Evolutionary conservation across 805 yeast genomes (phyloP), one percentile per base, ranked within the genome.

Genomic region (Brettanomyces nanus): DNA sequence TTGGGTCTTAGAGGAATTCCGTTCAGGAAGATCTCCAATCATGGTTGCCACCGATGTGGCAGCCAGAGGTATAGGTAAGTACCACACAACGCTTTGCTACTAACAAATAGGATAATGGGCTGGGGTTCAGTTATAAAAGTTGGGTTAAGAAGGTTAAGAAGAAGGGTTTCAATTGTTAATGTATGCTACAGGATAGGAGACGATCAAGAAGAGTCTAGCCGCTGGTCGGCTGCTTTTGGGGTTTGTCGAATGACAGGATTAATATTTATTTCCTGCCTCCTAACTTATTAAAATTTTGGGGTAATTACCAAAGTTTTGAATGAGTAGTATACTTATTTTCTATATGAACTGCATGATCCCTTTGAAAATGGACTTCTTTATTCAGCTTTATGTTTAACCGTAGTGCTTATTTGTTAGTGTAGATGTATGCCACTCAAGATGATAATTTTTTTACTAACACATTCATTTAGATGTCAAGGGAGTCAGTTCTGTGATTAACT

Each of bases 31-130:
- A 65, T 79, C 94, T 39, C 95, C 96, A 48, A 81, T 92, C 57
- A 87, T 92, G 97, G 95, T 89, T 61, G 98, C 98, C 45, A 92
- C 98, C 48, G 98, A 92, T 66, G 98, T 92, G 63, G 98, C 98
- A 46, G 96, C 98, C 50, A 85, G 98, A 76, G 98, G 98, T 79
- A 87, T 92, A 71, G 97, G 95, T 86, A 85, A 67, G 96, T 85
- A 47, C 45, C 33, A 23, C 7, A 23, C 26, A n/a, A n/a, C n/a
- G n/a, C n/a, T n/a, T n/a, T n/a, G n/a, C n/a, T n/a, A n/a, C n/a
- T n/a, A n/a, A n/a, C n/a, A n/a, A n/a, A n/a, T n/a, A n/a, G n/a
- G n/a, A n/a, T n/a, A n/a, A n/a, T n/a, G n/a, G n/a, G n/a, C n/a
- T n/a, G n/a, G n/a, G n/a, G n/a, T n/a, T n/a, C n/a, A n/a, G n/a